Conservation (phyloP, 306 rosid genomes). For the Vigna radiata region DNA sequence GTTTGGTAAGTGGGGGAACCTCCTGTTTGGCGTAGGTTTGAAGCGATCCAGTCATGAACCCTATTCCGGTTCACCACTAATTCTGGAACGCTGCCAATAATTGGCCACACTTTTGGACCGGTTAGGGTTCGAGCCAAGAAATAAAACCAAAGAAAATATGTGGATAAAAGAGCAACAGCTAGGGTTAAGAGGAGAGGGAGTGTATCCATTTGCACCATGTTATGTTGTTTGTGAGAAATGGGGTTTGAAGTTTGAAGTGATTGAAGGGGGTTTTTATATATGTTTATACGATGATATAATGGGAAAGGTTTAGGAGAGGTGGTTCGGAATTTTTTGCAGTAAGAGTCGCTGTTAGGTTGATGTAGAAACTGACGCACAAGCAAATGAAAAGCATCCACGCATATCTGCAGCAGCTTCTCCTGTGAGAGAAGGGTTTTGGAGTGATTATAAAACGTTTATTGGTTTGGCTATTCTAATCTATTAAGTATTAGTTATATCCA, state of each 20-base stretch:
- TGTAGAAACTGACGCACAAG: slow-evolving; percentile 37
- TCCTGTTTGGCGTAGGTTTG: slow-evolving; percentile 49
- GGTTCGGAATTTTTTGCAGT: slow-evolving; percentile 61
- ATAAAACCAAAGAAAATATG: slow-evolving; percentile 73
- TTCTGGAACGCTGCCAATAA: slow-evolving; percentile 80
- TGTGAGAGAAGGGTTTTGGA: neutral
- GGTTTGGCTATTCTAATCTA: neutral
- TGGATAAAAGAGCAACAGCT: slow-evolving; percentile 44
- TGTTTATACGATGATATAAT: slow-evolving; percentile 39
- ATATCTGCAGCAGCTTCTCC: neutral
- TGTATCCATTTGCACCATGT: slow-evolving; percentile 48
- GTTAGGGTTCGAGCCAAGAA: slow-evolving; percentile 54
- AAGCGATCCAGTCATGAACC: slow-evolving; percentile 82
- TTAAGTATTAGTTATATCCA: neutral
- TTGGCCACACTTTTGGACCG: slow-evolving; percentile 79
- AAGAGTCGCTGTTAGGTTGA: slow-evolving; percentile 51
- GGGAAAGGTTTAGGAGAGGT: slow-evolving; percentile 59
- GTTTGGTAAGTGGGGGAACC: slow-evolving; percentile 75
- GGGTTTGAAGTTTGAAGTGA: slow-evolving; percentile 11
- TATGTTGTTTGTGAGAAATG: neutral
- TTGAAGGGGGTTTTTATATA: slow-evolving; percentile 3
- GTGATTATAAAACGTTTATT: neutral
- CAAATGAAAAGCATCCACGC: neutral
- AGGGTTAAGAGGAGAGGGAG: slow-evolving; percentile 51
- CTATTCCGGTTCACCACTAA: slow-evolving; percentile 63